Evolutionary conservation across 371 early-diverging fungal species (phyloP).

Genomic region (Rhizopus delemar): DNA sequence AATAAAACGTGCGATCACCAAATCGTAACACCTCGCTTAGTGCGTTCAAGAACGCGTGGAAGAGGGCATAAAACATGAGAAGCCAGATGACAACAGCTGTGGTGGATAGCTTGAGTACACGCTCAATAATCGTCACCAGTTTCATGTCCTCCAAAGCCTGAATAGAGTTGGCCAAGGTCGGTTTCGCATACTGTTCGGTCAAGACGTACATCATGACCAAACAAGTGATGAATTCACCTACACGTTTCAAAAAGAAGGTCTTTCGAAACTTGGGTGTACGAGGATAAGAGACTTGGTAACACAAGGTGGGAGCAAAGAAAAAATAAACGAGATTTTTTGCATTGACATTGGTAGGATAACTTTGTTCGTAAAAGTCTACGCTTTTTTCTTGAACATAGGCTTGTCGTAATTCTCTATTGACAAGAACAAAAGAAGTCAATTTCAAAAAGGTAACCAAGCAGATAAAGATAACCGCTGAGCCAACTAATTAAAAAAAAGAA

Average conservation of each 20-base stretch:
- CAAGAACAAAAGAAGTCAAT: slow-evolving; percentile 76
- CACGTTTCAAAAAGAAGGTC: slow-evolving; percentile 78
- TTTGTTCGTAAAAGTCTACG: slow-evolving; percentile 50
- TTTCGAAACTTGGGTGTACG: slow-evolving; percentile 67
- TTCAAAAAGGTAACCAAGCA: slow-evolving; percentile 75
- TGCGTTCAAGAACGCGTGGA: slow-evolving; percentile 82
- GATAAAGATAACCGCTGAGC: slow-evolving; percentile 60
- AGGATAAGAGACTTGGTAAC: slow-evolving; percentile 90
- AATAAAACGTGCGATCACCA: slow-evolving; percentile 89
- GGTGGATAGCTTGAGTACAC: slow-evolving; percentile 83
- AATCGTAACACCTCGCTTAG: slow-evolving; percentile 84
- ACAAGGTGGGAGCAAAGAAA: slow-evolving; percentile 82
- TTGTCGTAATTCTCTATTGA: slow-evolving; percentile 67
- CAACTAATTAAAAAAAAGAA: slow-evolving; percentile 39
- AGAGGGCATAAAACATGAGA: slow-evolving; percentile 87
- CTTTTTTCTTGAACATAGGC: slow-evolving; percentile 36
- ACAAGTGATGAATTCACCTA: slow-evolving; percentile 66
- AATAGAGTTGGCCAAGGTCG: slow-evolving; percentile 82
- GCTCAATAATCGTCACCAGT: slow-evolving; percentile 72
- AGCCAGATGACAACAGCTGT: slow-evolving; percentile 85
- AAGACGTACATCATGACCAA: slow-evolving; percentile 80
- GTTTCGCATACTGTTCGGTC: slow-evolving; percentile 81
- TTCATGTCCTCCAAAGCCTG: slow-evolving; percentile 69
- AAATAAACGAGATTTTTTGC: slow-evolving; percentile 74
- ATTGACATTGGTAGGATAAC: slow-evolving; percentile 80